Conservation (phyloP, 2,329 filamentous ascomycete species). For the Coniochaeta hoffmannii region DNA sequence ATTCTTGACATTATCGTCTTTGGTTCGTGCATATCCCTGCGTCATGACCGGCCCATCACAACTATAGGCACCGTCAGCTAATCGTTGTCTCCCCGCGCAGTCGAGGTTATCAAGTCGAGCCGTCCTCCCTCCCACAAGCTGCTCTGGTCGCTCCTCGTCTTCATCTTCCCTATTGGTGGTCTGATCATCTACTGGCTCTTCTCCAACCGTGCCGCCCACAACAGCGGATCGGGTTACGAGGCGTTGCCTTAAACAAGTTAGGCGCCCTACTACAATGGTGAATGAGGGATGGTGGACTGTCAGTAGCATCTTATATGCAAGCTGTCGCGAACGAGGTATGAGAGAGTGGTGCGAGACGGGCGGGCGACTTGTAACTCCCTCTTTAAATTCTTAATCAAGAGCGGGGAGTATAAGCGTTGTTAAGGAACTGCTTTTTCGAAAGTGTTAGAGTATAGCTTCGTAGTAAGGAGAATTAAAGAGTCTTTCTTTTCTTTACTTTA, state of each 20-base stretch:
- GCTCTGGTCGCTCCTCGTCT: slow-evolving; percentile 55
- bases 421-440: no score
- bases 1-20: slow-evolving; percentile 57
- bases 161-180: slow-evolving; percentile 56
- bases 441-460: no score
- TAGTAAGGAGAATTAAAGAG: no score
- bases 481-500: no score
- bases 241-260: slow-evolving; percentile 25
- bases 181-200: slow-evolving; percentile 58
- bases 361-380: no score
- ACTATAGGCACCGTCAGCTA: slow-evolving; percentile 5
- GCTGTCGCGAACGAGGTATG: no score
- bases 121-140: slow-evolving; percentile 50
- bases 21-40: slow-evolving; percentile 36
- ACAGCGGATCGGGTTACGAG: slow-evolving; percentile 46
- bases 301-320: no score
- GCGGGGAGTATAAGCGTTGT: no score
- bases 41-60: background rate
- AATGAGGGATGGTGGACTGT: no score
- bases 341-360: no score
- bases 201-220: slow-evolving; percentile 52
- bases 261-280: no score
- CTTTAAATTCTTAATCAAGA: no score
- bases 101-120: slow-evolving; percentile 58
- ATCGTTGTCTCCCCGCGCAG: slow-evolving; percentile 26